phyloP scores from a whole-genome alignment of 148 eudicot genomes.

The Vaccinium corymbosum region DNA sequence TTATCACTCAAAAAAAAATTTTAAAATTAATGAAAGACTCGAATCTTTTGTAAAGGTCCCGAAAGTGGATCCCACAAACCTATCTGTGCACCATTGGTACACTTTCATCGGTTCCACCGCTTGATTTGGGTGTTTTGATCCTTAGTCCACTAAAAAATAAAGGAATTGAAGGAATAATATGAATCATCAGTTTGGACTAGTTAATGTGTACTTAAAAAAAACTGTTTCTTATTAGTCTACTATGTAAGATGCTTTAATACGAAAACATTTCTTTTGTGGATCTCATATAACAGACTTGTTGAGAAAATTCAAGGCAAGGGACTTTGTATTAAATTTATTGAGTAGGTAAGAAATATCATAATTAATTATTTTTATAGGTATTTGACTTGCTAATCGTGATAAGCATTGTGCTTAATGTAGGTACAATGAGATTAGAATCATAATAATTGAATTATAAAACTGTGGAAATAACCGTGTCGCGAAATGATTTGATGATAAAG shows the following conservation, averaged over 20 bases:
- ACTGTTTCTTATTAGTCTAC: background rate
- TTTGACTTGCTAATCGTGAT: background rate
- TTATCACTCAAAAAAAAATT: no score
- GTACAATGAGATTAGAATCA: background rate
- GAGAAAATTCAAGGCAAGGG: background rate
- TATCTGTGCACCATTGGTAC: no score
- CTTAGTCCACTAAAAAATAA: background rate
- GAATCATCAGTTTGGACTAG: background rate
- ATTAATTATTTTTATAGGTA: background rate
- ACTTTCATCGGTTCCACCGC: no score
- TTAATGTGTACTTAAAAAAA: background rate
- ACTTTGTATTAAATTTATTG: background rate
- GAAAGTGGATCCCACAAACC: no score
- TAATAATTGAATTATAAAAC: background rate
- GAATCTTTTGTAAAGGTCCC: no score
- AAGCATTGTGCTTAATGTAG: background rate
- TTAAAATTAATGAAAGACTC: no score
- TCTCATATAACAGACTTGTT: background rate
- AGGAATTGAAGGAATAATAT: conserved; percentile 1
- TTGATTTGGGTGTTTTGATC: background rate
- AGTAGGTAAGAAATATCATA: background rate
- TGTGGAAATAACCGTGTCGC: background rate
- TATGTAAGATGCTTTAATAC: background rate
- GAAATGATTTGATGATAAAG: background rate
- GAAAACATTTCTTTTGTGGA: background rate